A percentile compares a stretch with the other conserved stretches of the same genome.
Evolutionary conservation across 2,329 filamentous ascomycete species (phyloP).

Genomic region (Fusarium mundagurra): DNA sequence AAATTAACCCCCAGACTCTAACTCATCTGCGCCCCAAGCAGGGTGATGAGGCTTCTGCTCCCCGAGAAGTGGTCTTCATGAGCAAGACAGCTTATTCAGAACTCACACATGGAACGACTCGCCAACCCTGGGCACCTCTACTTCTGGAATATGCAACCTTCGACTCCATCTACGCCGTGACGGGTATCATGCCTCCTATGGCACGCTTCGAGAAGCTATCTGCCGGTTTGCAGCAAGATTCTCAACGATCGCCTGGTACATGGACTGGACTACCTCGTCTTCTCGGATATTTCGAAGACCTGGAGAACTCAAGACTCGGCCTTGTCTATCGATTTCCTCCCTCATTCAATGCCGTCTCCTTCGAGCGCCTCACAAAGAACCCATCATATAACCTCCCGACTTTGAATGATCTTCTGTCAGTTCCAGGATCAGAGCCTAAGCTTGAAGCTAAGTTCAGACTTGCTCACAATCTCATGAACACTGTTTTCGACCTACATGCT

Average conservation of each 20-base stretch:
- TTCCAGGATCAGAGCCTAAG: constrained; percentile 67
- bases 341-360: constrained; percentile 67
- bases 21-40: constrained; percentile 58
- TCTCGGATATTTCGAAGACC: constrained; percentile 79
- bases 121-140: constrained; percentile 63
- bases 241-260: constrained; percentile 61
- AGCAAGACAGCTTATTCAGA: constrained; percentile 63
- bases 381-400: constrained; percentile 63
- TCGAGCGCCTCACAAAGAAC: constrained; percentile 61
- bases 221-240: constrained; percentile 64
- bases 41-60: constrained; percentile 45
- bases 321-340: constrained; percentile 79
- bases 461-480: constrained; percentile 76
- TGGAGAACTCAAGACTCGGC: constrained; percentile 74
- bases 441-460: constrained; percentile 81
- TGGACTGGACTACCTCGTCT: constrained; percentile 71
- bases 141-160: constrained; percentile 77
- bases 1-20: constrained; percentile 65
- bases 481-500: constrained; percentile 77
- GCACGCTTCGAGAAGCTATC: constrained; percentile 72
- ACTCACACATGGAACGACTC: constrained; percentile 53
- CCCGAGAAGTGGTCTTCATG: constrained; percentile 60
- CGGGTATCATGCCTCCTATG: constrained; percentile 72
- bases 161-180: constrained; percentile 69
- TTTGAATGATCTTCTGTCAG: constrained; percentile 62